Evolutionary conservation across 2,329 filamentous ascomycete species (phyloP), one percentile per base, ranked within the genome.

Genomic region (Colletotrichum truncatum): DNA sequence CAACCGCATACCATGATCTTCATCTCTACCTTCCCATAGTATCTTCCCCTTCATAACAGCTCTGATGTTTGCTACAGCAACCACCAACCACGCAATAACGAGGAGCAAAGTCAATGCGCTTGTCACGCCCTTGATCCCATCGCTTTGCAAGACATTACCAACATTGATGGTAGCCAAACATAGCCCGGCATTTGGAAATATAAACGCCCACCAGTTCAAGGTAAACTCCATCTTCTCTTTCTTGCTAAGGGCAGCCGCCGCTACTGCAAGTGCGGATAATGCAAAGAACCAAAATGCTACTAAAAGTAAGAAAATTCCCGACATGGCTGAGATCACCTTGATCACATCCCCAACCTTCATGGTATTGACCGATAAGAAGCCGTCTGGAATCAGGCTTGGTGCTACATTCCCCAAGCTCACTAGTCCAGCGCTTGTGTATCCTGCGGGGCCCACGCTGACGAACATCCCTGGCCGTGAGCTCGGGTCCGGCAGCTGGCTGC

Each of bases 171-270:
- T 82, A 3, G 84, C 85, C 28, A 87, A 74, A 1, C 82, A 84
- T 32, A 88, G 80, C 0, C 85, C 86, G 1, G 81, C 84, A 56
- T 88, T 87, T 4, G 86, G 85, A 69, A 88, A 88, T n/a, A 88
- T 81, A 73, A 88, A 86, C 0, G 85, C 84, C 83, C 84, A 87
- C 85, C 85, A 89, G 9, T 66, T 56, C 25, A 85, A 73, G 7
- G 82, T 80, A 72, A 85, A 86, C 1, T 69, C 69, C 72, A 84
- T 85, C 8, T 12, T 12, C 38, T 41, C 38, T 4, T 16, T 12
- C 38, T 18, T 4, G 38, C 38, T 41, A 11, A 41, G 12, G 16
- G 11, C 78, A 74, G 14, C 77, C 73, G 9, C 74, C 66, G 32
- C 78, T 75, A 16, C 75, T 69, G 55, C 77, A 55, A 32, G 81